These are phyloP conservation scores for Chalaropsis ovoidea DNA, from an alignment of 2,329 filamentous ascomycete species.

Conservation along the genomic window DNA sequence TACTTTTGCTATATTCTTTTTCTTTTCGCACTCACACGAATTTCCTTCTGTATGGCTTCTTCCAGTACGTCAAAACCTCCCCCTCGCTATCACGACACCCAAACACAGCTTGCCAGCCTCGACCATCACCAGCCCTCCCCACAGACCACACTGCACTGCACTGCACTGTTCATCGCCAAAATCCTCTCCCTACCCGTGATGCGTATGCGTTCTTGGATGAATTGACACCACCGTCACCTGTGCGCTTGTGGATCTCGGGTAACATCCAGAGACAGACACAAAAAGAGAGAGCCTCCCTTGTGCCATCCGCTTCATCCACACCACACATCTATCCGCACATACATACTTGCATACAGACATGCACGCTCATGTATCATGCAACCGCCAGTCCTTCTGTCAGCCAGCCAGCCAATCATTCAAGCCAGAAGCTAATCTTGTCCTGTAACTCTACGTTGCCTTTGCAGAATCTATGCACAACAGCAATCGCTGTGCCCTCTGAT, in stretches of 20 bases:
- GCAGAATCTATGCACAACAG: slow-evolving; percentile 13
- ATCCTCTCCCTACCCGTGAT: slow-evolving; percentile 9
- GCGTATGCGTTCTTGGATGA: neutral
- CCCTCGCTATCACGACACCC: slow-evolving; percentile 4
- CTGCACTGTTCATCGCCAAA: slow-evolving; percentile 7
- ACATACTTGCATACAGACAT: too few species aligned
- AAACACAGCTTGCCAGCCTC: neutral
- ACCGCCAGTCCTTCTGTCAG: neutral
- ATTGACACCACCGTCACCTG: neutral
- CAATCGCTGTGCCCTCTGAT: slow-evolving; percentile 11
- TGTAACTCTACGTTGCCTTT: neutral
- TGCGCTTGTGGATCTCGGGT: neutral
- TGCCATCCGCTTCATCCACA: neutral
- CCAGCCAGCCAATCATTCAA: neutral
- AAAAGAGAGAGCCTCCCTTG: neutral
- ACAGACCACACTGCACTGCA: neutral
- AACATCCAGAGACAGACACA: neutral
- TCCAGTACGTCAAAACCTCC: slow-evolving; percentile 23
- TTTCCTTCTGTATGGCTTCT: slow-evolving; percentile 24
- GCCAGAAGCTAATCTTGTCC: neutral
- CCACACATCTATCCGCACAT: too few species aligned
- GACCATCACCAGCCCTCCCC: neutral
- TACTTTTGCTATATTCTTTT: slow-evolving; percentile 11
- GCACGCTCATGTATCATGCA: neutral
- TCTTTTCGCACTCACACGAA: neutral